A percentile compares a stretch with the other conserved stretches of the same genome.
phyloP scores from a whole-genome alignment of 306 rosid species.

The Dalbergia cultrata region DNA sequence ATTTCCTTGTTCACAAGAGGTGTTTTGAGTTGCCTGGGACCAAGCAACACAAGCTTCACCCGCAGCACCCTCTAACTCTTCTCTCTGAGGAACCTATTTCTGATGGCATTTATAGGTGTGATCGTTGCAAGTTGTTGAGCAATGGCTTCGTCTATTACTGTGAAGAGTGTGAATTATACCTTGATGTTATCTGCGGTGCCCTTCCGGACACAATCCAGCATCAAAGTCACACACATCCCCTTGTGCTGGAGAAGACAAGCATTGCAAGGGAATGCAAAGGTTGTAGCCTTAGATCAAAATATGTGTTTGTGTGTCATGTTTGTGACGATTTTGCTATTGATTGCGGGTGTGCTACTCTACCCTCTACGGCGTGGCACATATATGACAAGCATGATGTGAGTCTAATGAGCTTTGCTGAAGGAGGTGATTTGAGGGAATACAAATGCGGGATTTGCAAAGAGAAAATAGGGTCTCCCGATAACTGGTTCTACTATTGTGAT shows the following conservation, averaged over 20 bases:
- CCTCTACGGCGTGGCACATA: conserved; percentile 23
- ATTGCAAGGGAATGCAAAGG: conserved; percentile 11
- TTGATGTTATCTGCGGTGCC: conserved; percentile 5
- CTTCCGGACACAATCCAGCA: neutral
- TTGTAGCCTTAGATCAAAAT: conserved; percentile 22
- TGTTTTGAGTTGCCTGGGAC: conserved; percentile 9
- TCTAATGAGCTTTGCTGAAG: conserved; percentile 14
- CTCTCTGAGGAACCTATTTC: neutral
- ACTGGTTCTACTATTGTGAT: conserved; percentile 42
- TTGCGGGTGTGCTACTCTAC: conserved; percentile 36
- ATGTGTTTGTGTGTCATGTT: conserved; percentile 32
- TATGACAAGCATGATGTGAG: conserved; percentile 42
- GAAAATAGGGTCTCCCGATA: neutral
- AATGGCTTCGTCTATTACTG: conserved; percentile 36
- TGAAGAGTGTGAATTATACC: conserved; percentile 14
- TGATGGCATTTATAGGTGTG: conserved; percentile 35
- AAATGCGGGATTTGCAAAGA: conserved; percentile 41
- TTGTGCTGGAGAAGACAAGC: neutral
- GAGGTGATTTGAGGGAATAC: conserved; percentile 1
- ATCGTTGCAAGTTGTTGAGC: neutral
- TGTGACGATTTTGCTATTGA: conserved; percentile 45
- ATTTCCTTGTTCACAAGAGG: neutral
- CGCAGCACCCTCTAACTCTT: neutral
- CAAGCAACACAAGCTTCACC: conserved; percentile 20
- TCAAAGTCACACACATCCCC: conserved; percentile 22